A percentile compares a stretch with the other conserved stretches of the same genome.
phyloP scores from a whole-genome alignment of 345 rosid genomes.

The Arabidopsis suecica region DNA sequence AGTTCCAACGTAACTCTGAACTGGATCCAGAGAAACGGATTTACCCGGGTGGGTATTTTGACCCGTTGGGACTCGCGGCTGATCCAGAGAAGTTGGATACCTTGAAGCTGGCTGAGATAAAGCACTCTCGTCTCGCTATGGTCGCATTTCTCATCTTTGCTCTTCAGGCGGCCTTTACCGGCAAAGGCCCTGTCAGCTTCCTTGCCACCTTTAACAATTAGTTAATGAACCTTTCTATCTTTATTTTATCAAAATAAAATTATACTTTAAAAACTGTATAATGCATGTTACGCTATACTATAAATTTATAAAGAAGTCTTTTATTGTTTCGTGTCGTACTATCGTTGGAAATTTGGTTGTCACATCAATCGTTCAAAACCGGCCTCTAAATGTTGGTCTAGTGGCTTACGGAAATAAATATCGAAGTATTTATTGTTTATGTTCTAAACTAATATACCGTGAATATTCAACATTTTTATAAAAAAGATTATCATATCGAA shows the following conservation, averaged over 20 bases:
- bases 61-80: slow-evolving; percentile 73
- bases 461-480: background rate
- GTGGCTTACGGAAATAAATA: background rate
- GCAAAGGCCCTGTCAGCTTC: slow-evolving; percentile 87
- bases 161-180: slow-evolving; percentile 73
- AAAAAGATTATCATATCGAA: background rate
- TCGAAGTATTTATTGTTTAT: background rate
- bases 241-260: background rate
- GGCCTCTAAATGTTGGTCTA: background rate
- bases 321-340: background rate
- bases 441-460: background rate
- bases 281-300: background rate
- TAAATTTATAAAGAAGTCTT: slow-evolving; percentile 14
- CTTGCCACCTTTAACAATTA: slow-evolving; percentile 62
- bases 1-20: slow-evolving; percentile 70
- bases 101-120: slow-evolving; percentile 82
- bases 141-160: slow-evolving; percentile 80
- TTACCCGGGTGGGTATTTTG: slow-evolving; percentile 87
- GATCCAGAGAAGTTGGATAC: slow-evolving; percentile 73
- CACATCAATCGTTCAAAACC: background rate
- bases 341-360: background rate
- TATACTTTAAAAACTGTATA: slow-evolving; percentile 7
- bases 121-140: slow-evolving; percentile 90
- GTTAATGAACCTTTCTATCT: slow-evolving; percentile 35
- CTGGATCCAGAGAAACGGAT: slow-evolving; percentile 80